Base-by-base conservation (phyloP, 2,329 filamentous ascomycete species). In the Sporothrix inflata region DNA sequence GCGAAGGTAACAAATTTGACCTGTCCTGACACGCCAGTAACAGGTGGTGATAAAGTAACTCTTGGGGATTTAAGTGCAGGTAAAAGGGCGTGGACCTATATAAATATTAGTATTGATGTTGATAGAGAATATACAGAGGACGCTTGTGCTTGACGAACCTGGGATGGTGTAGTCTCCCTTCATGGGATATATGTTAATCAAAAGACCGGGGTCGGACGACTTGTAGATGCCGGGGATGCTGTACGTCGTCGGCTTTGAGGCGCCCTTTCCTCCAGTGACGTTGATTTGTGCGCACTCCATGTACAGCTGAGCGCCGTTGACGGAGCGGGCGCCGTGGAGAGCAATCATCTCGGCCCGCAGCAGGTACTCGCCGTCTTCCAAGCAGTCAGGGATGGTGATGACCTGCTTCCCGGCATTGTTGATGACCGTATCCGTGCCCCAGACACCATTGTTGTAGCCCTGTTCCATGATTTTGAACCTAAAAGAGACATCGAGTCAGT, bases 341-440 rank as follows among this genome's bases (percentile, higher is more conserved):
- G 86, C 87, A 72, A 89, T 84, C 78, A 88, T 84, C 80, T 89
- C 87, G 71, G 87, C 85, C 24, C 87, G 84, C 9, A 88, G 81
- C 24, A 89, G 84, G 77, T 89, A 89, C 76, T 88, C 83, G 27
- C 88, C 87, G 11, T 85, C 78, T 34, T 83, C 83, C 65, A 89
- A 81, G 72, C 83, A 83, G 9, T 79, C 75, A 4, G 87, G 87
- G 70, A 89, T 85, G 70, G 81, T 82, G 66, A 87, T 84, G 60
- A 81, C 78, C 77, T 85, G 85, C 66, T 83, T 82, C 57, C 83
- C 80, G 69, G 81, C 82, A 77, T 84, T 85, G 63, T 82, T 79
- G 72, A 85, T 83, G 70, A 84, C 75, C 42, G 78, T 80, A 21
- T 82, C 81, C 42, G 79, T 81, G 12, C 76, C 81, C 77, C 80